phyloP scores from a whole-genome alignment of 306 rosid genomes.

The Potentilla sterilis region DNA sequence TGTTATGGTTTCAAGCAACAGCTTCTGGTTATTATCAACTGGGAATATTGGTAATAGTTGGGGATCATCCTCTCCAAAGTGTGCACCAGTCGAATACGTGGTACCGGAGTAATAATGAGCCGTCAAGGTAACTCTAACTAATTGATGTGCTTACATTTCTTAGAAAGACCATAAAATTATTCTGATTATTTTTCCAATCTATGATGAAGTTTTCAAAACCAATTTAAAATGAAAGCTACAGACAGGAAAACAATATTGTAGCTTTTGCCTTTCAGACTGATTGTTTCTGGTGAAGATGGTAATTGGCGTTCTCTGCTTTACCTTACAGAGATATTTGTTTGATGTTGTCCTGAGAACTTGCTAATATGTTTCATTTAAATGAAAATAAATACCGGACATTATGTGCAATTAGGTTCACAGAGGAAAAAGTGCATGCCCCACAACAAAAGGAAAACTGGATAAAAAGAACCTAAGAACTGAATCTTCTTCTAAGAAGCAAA shows the following conservation, averaged over 20 bases:
- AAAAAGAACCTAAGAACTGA: background rate
- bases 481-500: background rate
- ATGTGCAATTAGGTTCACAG: background rate
- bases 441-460: background rate
- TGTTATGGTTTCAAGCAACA: conserved; percentile 99
- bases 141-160: conserved; percentile 2
- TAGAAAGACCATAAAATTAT: background rate
- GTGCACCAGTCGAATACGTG: conserved; percentile 49
- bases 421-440: background rate
- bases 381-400: background rate
- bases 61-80: conserved; percentile 65
- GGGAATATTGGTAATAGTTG: conserved; percentile 82
- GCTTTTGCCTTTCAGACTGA: background rate
- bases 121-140: conserved; percentile 48
- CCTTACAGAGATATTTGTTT: background rate
- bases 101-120: conserved; percentile 45
- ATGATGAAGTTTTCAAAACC: background rate
- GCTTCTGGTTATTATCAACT: conserved; percentile 99
- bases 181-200: background rate
- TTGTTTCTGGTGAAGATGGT: background rate
- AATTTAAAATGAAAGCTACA: conserved; percentile 17
- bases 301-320: background rate
- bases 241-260: background rate
- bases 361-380: background rate
- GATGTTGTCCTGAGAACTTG: background rate